Conservation (phyloP, 1,139 yeast genomes). For the Blastobotrys elegans region DNA sequence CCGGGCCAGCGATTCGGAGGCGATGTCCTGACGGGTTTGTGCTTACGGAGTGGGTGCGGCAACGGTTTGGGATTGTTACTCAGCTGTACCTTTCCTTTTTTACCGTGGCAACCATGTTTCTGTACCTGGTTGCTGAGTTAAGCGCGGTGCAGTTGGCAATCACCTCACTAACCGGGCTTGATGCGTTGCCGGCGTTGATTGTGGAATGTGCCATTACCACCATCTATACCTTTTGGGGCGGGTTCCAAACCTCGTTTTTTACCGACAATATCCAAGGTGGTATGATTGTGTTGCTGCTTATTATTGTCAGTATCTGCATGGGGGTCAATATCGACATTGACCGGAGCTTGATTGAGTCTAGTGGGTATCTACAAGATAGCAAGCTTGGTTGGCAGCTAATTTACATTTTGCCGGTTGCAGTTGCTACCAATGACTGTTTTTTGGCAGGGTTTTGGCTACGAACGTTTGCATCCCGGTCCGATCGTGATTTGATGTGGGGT, state of each 20-base stretch:
- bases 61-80: conserved; percentile 67
- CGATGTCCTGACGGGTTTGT: conserved; percentile 89
- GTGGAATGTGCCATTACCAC: conserved; percentile 86
- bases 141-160: conserved; percentile 75
- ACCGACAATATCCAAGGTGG: conserved; percentile 88
- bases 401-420: conserved; percentile 79
- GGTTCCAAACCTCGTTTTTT: conserved; percentile 80
- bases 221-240: conserved; percentile 83
- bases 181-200: conserved; percentile 76
- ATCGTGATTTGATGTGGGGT: conserved; percentile 72
- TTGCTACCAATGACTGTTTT: conserved; percentile 84
- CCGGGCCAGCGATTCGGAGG: conserved; percentile 76
- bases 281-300: conserved; percentile 58
- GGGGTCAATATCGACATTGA: conserved; percentile 75
- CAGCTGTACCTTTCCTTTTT: conserved; percentile 74
- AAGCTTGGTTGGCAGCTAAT: conserved; percentile 84
- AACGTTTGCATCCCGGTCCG: conserved; percentile 80
- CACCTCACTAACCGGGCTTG: conserved; percentile 69
- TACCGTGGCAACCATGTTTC: conserved; percentile 78
- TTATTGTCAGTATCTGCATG: conserved; percentile 75
- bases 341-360: conserved; percentile 52
- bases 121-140: conserved; percentile 85
- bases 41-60: conserved; percentile 90
- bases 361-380: conserved; percentile 59
- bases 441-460: conserved; percentile 92